Base-by-base conservation (phyloP, 176 grass and related monocot genomes). In the Rhipidocladum racemiflorum region DNA sequence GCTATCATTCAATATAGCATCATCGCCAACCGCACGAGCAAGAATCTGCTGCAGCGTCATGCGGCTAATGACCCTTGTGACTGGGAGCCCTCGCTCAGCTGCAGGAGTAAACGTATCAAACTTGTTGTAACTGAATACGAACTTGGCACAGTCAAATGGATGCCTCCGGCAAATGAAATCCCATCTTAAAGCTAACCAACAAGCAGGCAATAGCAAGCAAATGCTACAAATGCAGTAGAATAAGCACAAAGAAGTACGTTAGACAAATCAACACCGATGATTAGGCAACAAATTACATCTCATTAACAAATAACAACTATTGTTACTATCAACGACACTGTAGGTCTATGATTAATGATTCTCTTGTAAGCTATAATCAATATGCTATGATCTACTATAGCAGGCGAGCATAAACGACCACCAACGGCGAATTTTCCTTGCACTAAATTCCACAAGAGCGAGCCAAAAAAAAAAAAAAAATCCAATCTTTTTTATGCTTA, bases 51-150 rank as follows among this genome's bases (percentile, higher is more conserved):
- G 92, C 80, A 98, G 86, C 2, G 87, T 88, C 96, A 95, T 98
- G 39, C 96, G 96, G 82, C 96, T 98, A 80, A 98, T 93, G 66
- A 98, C 96, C 82, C 96, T 93, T 77, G 96, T 98, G 50, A 98
- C 92, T 20, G 92, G 96, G 68, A 98, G 87, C 44, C 96, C 96
- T 68, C 96, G 68, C 53, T 98, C 96, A 29, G 75, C 87, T 62
- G 92, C 92, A 80, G 96, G 96, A 70, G 96, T 98, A 78, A 98
- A 95, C 21, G 92, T 98, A 79, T 95, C 96, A 84, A 98, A 98
- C 85, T 98, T 98, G 84, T 88, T 88, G 87, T 98, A 98, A 92
- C 92, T 98, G 88, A 85, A 93, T 79, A 75, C 64, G 53, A 89
- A 93, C 59, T 78, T 65, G 50, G 39, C 66, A 83, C 60, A 17